These are phyloP conservation scores for Saturnispora quitensis DNA, from an alignment of 805 yeast species.

Conservation along the genomic window DNA sequence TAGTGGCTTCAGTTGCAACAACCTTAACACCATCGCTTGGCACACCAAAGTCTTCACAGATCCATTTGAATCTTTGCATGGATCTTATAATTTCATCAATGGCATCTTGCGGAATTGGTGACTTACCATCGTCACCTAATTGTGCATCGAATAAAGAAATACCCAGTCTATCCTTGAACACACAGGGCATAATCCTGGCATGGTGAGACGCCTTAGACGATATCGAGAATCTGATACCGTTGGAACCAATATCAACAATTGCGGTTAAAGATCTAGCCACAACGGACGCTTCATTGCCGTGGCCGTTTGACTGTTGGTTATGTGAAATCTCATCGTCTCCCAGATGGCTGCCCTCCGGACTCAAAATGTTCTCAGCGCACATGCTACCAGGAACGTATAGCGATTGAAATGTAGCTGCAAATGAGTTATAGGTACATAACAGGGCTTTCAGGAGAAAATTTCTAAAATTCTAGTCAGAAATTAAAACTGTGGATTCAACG, in stretches of 20 bases:
- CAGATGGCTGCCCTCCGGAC: constrained; percentile 20
- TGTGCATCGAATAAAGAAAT: constrained; percentile 61
- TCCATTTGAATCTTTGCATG: constrained; percentile 56
- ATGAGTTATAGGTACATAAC: not conserved
- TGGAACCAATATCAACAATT: constrained; percentile 70
- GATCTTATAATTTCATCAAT: constrained; percentile 53
- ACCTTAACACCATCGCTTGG: constrained; percentile 49
- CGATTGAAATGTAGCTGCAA: not conserved
- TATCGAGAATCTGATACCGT: constrained; percentile 64
- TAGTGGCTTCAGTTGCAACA: constrained; percentile 67
- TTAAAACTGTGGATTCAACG: not conserved
- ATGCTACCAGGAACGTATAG: not conserved
- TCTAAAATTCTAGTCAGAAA: not conserved
- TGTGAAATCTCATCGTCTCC: constrained; percentile 10
- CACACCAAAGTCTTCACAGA: constrained; percentile 70
- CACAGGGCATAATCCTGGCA: constrained; percentile 70
- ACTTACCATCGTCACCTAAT: constrained; percentile 31
- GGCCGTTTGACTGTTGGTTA: not conserved
- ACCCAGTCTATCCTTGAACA: constrained; percentile 65
- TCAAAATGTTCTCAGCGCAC: constrained; percentile 24
- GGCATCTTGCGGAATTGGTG: constrained; percentile 49
- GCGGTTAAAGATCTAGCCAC: constrained; percentile 53
- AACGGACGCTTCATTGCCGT: constrained; percentile 42
- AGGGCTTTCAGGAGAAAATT: not conserved
- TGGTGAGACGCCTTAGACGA: constrained; percentile 61